Evolutionary conservation across 352 stramenopile species (phyloP).

Genomic region (Globisporangium megalacanthum): DNA sequence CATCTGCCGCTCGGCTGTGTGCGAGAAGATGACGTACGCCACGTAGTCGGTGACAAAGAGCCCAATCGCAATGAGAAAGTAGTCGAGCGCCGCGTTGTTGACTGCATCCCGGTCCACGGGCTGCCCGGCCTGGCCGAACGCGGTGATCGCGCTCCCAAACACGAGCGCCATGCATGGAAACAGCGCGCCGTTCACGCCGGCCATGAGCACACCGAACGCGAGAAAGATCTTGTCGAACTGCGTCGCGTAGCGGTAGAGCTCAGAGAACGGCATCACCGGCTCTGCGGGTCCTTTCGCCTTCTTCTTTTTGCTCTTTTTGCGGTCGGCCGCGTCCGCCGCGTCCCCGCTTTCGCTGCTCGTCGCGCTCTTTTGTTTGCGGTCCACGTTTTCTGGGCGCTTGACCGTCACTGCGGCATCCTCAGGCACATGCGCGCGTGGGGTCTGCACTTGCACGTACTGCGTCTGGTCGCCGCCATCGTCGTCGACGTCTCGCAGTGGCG

Average conservation of each 20-base stretch:
- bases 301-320: background rate
- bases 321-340: background rate
- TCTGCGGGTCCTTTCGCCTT: background rate
- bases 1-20: conserved; percentile 37
- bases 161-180: conserved; percentile 50
- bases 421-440: background rate
- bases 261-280: conserved; percentile 16
- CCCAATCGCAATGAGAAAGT: conserved; percentile 25
- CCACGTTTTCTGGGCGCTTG: background rate
- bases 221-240: conserved; percentile 25
- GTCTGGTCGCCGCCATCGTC: background rate
- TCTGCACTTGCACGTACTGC: conserved; percentile 2
- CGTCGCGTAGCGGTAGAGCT: conserved; percentile 37
- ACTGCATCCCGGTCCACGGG: conserved; percentile 20
- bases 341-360: background rate
- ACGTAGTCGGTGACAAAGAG: conserved; percentile 34
- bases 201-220: conserved; percentile 22
- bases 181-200: conserved; percentile 30
- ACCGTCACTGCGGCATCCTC: background rate
- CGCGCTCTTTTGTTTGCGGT: background rate
- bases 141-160: conserved; percentile 38
- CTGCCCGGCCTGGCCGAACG: conserved; percentile 17
- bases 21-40: conserved; percentile 25
- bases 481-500: background rate
- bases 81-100: conserved; percentile 22